These are phyloP conservation scores for Backusella parvicylindrica DNA, from an alignment of 192 early-diverging fungal genomes.

Conservation along the genomic window DNA sequence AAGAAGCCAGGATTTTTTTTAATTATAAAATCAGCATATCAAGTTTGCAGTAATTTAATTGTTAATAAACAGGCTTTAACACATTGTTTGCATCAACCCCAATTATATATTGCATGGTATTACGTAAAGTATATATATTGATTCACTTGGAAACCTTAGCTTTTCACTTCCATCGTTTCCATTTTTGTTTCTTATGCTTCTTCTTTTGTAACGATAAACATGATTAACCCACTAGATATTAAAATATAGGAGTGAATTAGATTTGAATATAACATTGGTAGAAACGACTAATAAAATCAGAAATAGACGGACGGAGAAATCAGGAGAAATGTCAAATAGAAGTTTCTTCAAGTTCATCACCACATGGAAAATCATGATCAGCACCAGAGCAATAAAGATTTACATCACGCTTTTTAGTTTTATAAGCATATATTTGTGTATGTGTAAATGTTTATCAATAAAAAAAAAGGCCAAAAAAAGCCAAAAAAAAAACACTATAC, in stretches of 20 bases:
- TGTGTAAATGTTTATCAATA: not conserved
- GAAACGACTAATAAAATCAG: not conserved
- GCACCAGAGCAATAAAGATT: not conserved
- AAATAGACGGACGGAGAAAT: not conserved
- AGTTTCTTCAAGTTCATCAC: slow-evolving; percentile 1
- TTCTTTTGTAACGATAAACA: slow-evolving; percentile 6
- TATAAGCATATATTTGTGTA: not conserved
- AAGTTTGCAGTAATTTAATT: not conserved
- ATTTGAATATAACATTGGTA: slow-evolving; percentile 2
- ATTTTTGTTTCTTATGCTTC: not conserved
- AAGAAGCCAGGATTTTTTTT: not conserved
- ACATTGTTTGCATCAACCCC: not conserved
- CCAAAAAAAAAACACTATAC: not conserved
- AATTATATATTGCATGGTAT: not conserved
- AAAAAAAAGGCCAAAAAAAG: not conserved
- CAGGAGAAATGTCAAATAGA: not conserved
- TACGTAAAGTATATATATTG: not conserved
- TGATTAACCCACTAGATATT: not conserved
- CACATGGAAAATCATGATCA: slow-evolving; percentile 1
- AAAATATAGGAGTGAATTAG: not conserved
- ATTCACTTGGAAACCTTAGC: not conserved
- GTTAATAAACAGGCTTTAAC: not conserved
- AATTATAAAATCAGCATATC: not conserved
- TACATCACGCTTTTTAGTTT: not conserved
- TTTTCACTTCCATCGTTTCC: not conserved